Evolutionary conservation across 1,284 basidiomycete species (phyloP), one percentile per base, ranked within the genome.

Genomic region (Trichosporon sp.): DNA sequence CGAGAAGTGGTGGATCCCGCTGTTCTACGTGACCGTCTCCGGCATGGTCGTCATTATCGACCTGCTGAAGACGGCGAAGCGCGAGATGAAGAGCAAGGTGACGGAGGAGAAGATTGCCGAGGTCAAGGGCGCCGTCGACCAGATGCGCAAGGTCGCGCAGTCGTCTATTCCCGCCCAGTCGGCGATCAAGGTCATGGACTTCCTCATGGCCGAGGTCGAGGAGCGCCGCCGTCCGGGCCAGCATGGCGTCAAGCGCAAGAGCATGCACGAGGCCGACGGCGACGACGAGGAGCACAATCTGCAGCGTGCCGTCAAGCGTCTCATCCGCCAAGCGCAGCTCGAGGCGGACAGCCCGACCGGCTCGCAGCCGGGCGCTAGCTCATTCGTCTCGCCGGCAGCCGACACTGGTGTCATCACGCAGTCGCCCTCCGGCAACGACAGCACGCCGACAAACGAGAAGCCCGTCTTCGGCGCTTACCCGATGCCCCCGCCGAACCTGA

Each of bases 1-100:
- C 65, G 84, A 85, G 69, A 82, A 83, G 76, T 85, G 84, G 84
- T 85, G 84, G 81, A 78, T 82, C 56, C 81, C 79, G 0, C 74
- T 83, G 43, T 82, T 83, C 74, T 83, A 84, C 73, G 80, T 84
- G 2, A 82, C 83, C 0, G 83, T 84, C 2, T 82, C 83, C 12
- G 81, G 80, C 11, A 76, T 84, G 61, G 83, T 85, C 21, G 75
- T 85, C 43, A 81, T 84, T 70, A 86, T 83, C 67, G 84, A 85
- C 71, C 76, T 85, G 12, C 75, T 85, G 75, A 78, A 81, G 21
- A 82, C 81, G 5, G 74, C 77, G 7, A 70, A 77, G 32, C 72
- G 75, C 21, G 78, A 82, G 14, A 80, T 84, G 80, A 77, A 80
- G 43, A 77, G 74, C 46, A 72, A 73, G n/a, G 80, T 81, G 19